Evolutionary conservation across 2,329 filamentous ascomycete genomes (phyloP), one percentile per base, ranked within the genome.

Genomic region (Phyllosticta capitalensis): DNA sequence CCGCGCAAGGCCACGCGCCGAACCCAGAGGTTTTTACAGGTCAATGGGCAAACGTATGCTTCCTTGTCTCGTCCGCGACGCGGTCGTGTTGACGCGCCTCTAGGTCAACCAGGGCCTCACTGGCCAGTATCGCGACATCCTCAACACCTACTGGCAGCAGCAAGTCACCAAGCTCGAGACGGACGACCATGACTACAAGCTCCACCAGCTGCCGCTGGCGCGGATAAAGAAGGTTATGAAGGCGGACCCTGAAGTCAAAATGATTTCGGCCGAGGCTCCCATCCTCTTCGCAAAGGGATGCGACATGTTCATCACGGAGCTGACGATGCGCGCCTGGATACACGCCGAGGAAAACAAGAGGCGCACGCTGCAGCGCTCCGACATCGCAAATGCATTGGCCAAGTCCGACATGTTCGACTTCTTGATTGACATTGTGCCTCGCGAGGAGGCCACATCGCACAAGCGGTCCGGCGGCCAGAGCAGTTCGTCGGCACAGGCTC

Each of bases 341-440:
- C 94, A 99, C 68, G 94, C 94, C 17, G 94, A 99, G 72, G 94
- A 99, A 76, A 99, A 99, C 78, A 99, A 99, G 80, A 85, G 94
- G 28, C 86, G 94, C 51, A 99, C 94, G 1, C 79, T 99, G 49
- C 94, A 99, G 75, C 85, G 94, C 55, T 96, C 90, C 60, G 94
- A 99, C 70, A 99, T 99, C 71, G 94, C 94, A 21, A 95, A 91
- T 10, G 94, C 94, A 14, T 81, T 99, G 22, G 89, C 90, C 62
- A 99, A 99, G 76, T 96, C 91, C 21, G 94, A 99, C 77, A 99
- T 99, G 94, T 99, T 99, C 74, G 94, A 99, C 77, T 99, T 99
- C 76, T 81, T 99, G 61, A 99, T 99, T 72, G 94, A 99, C 71
- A 99, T 99, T 63, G 94, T 99, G 5, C 94, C 94, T 3, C 87